phyloP scores from a whole-genome alignment of 306 rosid species.

The Cucumis sativus region DNA sequence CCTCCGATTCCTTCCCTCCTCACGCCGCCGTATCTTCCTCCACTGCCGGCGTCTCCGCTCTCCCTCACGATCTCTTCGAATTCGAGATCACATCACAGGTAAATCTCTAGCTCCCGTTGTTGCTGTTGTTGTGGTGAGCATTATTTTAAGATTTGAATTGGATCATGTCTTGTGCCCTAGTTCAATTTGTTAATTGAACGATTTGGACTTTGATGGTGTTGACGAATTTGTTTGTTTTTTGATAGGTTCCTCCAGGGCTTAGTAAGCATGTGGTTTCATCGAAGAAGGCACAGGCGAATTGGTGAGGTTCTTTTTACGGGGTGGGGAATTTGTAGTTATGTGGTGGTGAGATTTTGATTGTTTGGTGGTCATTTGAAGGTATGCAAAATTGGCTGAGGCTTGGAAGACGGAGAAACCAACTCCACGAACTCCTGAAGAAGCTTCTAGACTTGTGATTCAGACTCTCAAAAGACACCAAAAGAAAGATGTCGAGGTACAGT shows the following conservation, averaged over 20 bases:
- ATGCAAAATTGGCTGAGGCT: constrained; percentile 62
- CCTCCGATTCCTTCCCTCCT: constrained; percentile 28
- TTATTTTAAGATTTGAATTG: background rate
- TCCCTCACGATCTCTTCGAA: constrained; percentile 59
- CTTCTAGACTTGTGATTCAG: constrained; percentile 51
- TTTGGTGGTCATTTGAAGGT: constrained; percentile 31
- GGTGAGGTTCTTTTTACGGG: constrained; percentile 22
- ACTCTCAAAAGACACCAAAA: constrained; percentile 58
- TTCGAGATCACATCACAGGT: constrained; percentile 83
- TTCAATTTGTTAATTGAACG: background rate
- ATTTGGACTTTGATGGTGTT: background rate
- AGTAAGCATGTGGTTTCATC: constrained; percentile 68
- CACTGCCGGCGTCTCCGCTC: constrained; percentile 57
- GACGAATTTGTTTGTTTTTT: background rate
- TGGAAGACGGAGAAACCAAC: constrained; percentile 68
- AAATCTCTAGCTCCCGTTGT: background rate
- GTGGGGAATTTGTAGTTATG: background rate
- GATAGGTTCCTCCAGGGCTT: constrained; percentile 77
- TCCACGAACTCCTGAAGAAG: constrained; percentile 74
- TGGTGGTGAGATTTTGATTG: background rate
- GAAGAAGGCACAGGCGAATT: constrained; percentile 81
- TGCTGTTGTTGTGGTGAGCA: too few species aligned
- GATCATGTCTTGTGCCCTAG: background rate
- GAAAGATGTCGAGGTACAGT: constrained; percentile 74
- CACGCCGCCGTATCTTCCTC: constrained; percentile 48